A percentile compares a stretch with the other conserved stretches of the same genome.
Conservation (phyloP, 164 flowering plant species). For the Tetrastigma voinierianum region DNA sequence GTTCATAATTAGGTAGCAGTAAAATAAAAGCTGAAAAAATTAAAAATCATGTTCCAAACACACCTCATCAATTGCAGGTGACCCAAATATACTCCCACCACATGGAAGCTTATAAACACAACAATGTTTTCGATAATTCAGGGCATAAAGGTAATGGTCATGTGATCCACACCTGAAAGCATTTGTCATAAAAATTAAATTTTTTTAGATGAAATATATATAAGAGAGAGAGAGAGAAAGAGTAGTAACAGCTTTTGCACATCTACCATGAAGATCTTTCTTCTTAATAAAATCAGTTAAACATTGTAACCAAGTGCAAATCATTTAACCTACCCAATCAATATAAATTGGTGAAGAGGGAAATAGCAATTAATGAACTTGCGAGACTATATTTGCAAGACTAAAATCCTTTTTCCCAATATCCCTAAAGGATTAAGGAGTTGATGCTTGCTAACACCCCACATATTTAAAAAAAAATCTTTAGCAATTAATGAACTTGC, state of each 20-base stretch:
- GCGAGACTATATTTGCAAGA: too few species aligned
- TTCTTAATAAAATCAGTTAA: not conserved
- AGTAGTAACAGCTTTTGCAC: not conserved
- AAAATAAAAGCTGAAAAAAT: not conserved
- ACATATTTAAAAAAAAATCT: too few species aligned
- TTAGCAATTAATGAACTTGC: too few species aligned
- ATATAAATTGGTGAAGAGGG: too few species aligned
- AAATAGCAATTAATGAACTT: too few species aligned
- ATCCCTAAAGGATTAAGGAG: too few species aligned
- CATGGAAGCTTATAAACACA: slow-evolving; percentile 69
- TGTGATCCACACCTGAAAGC: slow-evolving; percentile 88
- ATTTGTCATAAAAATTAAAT: slow-evolving; percentile 9
- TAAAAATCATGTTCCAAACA: slow-evolving; percentile 5
- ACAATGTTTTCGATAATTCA: slow-evolving; percentile 61
- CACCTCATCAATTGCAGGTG: slow-evolving; percentile 82
- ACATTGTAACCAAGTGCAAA: not conserved
- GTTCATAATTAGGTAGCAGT: not conserved
- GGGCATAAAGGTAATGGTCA: slow-evolving; percentile 82
- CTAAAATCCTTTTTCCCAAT: too few species aligned
- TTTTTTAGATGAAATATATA: not conserved
- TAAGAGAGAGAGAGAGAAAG: not conserved
- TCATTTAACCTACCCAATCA: too few species aligned
- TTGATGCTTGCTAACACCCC: too few species aligned
- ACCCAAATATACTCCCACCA: slow-evolving; percentile 87
- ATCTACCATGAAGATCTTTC: not conserved